Base-by-base conservation (phyloP, 352 stramenopile genomes). In the Hyphochytrium catenoides region DNA sequence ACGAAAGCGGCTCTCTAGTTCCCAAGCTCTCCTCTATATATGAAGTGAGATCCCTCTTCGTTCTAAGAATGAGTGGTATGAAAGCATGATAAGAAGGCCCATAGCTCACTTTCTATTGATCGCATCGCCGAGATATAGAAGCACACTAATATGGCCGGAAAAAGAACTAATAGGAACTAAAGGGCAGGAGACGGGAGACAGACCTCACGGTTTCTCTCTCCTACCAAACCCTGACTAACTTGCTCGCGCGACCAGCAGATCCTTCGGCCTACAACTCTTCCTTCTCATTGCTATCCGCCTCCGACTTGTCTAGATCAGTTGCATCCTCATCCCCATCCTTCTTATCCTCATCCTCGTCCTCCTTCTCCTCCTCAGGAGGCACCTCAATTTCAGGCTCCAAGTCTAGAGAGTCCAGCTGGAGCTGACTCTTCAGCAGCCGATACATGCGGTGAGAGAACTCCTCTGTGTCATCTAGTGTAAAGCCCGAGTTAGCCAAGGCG, bases 401-500 rank as follows among this genome's bases (percentile, higher is more conserved):
- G 26, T 84, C 70, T 25, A 97, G 39, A 8, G 54, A 78, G 32
- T 92, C 60, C 21, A 97, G 50, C 2, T 67, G 59, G 55, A 98
- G 77, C 50, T 62, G 77, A 26, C 46, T 59, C 63, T 92, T 88
- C 56, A 98, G 74, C 27, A 95, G 61, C 32, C 74, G 64, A 44
- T 91, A 83, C 52, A 96, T 82, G 30, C 90, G 75, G 32, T 64
- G 51, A 12, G 79, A 78, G 47, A 95, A 96, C 36, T 76, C 69
- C 35, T 89, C 78, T 17, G 69, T 59, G 39, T 97, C 81, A 24
- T 79, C 65, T 50, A 96, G 83, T 39, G 81, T 71, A 44, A 95
- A 99, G 43, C 92, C 92, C 31, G 84, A 94, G 51, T 89, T 93
- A 51, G 97, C 67, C 27, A 97, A 64, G 3, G 89, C 87, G 18